These are phyloP conservation scores for Phaeophleospora eucalypticola DNA, from an alignment of 2,329 filamentous ascomycete species.

Conservation along the genomic window DNA sequence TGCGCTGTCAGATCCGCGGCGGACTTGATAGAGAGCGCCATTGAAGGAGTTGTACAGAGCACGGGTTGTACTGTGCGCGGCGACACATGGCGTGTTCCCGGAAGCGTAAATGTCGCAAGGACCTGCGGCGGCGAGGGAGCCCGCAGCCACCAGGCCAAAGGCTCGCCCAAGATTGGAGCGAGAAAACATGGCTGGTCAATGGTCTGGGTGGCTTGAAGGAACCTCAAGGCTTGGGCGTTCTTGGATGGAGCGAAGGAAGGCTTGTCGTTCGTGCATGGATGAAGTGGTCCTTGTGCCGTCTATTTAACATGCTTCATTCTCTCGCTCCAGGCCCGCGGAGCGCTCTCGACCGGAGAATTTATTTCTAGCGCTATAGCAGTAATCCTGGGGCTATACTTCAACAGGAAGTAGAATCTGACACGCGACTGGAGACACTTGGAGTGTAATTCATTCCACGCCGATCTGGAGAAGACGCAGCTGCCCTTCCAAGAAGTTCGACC, in stretches of 20 bases:
- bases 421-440: too few relatives aligned
- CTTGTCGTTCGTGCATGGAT: background rate
- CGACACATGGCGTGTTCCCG: slow-evolving; percentile 59
- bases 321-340: too few relatives aligned
- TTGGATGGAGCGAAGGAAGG: background rate
- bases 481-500: background rate
- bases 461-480: too few relatives aligned
- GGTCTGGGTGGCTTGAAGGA: background rate
- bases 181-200: slow-evolving; percentile 9
- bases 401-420: too few relatives aligned
- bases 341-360: too few relatives aligned
- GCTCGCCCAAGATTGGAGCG: slow-evolving; percentile 11
- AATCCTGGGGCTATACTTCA: too few relatives aligned
- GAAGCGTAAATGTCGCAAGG: slow-evolving; percentile 60
- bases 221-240: background rate
- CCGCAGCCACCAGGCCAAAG: slow-evolving; percentile 11
- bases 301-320: too few relatives aligned
- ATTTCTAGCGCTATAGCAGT: too few relatives aligned
- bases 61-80: slow-evolving; percentile 62
- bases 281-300: too few relatives aligned
- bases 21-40: slow-evolving; percentile 57
- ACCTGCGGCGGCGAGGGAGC: slow-evolving; percentile 39
- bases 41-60: slow-evolving; percentile 54
- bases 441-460: too few relatives aligned
- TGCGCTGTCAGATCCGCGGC: slow-evolving; percentile 50